Evolutionary conservation across 2,329 filamentous ascomycete genomes (phyloP).

Genomic region (Cladosporium sp.): DNA sequence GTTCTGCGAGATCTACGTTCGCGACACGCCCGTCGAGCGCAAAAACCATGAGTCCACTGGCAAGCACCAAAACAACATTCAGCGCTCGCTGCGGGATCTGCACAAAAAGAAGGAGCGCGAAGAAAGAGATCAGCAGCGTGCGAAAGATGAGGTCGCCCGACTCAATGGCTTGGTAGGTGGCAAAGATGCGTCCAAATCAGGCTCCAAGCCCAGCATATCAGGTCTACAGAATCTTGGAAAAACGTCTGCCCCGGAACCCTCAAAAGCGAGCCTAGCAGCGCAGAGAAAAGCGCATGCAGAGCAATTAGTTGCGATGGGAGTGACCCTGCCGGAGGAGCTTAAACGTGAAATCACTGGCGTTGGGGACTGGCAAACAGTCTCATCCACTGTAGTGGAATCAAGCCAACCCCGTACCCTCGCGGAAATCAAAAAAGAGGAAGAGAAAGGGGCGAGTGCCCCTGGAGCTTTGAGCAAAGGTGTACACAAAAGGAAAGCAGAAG

Average conservation of each 20-base stretch:
- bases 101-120: conserved; percentile 78
- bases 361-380: conserved; percentile 76
- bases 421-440: conserved; percentile 40
- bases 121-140: conserved; percentile 72
- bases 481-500: conserved; percentile 56
- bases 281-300: conserved; percentile 79
- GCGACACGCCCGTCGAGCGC: conserved; percentile 85
- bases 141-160: conserved; percentile 76
- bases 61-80: conserved; percentile 58
- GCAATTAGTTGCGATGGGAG: conserved; percentile 80
- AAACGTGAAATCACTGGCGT: conserved; percentile 77
- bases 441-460: conserved; percentile 22
- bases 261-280: conserved; percentile 46
- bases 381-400: conserved; percentile 36
- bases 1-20: conserved; percentile 83
- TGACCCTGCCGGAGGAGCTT: conserved; percentile 73
- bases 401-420: conserved; percentile 32
- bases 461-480: conserved; percentile 41
- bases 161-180: conserved; percentile 69
- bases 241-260: conserved; percentile 26
- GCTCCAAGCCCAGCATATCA: conserved; percentile 13
- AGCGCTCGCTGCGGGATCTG: conserved; percentile 82
- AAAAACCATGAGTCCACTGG: conserved; percentile 38
- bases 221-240: conserved; percentile 19
- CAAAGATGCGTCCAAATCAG: conserved; percentile 28